phyloP scores from a whole-genome alignment of 495 filamentous ascomycete genomes.

The Neurospora tetraspora region DNA sequence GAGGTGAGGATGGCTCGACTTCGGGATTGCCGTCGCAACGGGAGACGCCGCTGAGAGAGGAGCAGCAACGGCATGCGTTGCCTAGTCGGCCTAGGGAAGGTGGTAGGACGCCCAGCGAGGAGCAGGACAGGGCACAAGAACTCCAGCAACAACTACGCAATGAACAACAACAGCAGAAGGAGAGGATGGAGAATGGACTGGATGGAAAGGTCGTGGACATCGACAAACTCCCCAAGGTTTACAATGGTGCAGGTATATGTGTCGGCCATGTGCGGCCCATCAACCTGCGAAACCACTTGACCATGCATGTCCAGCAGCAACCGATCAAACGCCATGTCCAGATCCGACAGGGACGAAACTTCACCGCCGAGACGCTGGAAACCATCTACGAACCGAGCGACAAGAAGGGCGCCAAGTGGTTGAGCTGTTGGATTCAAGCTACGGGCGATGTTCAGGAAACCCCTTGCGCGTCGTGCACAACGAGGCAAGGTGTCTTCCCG shows the following conservation, averaged over 20 bases:
- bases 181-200: neutral
- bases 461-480: conserved; percentile 16
- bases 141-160: neutral
- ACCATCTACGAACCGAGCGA: conserved; percentile 17
- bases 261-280: conserved; percentile 10
- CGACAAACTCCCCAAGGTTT: neutral
- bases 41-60: neutral
- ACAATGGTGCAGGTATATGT: conserved; percentile 4
- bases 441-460: conserved; percentile 14
- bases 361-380: conserved; percentile 15
- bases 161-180: neutral
- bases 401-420: conserved; percentile 18
- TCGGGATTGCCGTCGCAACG: neutral
- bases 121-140: neutral
- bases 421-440: conserved; percentile 24
- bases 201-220: neutral
- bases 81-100: neutral
- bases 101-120: neutral
- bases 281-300: conserved; percentile 7
- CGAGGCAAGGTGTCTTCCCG: conserved; percentile 12
- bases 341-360: conserved; percentile 16
- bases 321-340: conserved; percentile 17
- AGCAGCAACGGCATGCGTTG: neutral
- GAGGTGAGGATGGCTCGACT: neutral
- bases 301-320: conserved; percentile 4